A percentile compares a stretch with the other conserved stretches of the same genome.
phyloP scores from a whole-genome alignment of 2,329 filamentous ascomycete genomes.

The Ceratocystis variospora region DNA sequence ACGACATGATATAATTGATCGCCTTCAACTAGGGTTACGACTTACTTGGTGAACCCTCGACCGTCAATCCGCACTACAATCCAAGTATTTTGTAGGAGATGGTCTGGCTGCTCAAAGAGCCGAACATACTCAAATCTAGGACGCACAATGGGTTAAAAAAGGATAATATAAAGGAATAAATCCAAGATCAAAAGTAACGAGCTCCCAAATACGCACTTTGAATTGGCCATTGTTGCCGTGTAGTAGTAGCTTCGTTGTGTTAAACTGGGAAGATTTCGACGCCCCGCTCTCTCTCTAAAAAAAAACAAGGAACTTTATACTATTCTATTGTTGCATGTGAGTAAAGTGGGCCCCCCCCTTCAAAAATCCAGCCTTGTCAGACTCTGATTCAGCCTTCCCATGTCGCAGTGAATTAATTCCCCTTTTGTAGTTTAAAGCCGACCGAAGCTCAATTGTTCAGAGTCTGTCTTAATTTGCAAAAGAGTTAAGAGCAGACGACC shows the following conservation, averaged over 20 bases:
- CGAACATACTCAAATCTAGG: constrained; percentile 86
- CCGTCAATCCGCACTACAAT: constrained; percentile 90
- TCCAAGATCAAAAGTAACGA: neutral
- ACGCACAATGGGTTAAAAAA: neutral
- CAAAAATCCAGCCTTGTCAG: constrained; percentile 14
- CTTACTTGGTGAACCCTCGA: constrained; percentile 83
- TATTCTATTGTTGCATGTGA: constrained; percentile 7
- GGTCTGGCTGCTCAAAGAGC: constrained; percentile 69
- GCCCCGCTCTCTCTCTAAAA: constrained; percentile 3
- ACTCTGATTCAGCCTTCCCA: constrained; percentile 18
- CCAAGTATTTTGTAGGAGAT: constrained; percentile 81
- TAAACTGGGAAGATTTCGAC: neutral
- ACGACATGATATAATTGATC: neutral
- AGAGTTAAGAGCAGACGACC: neutral
- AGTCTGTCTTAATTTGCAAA: neutral
- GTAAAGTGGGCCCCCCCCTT: neutral
- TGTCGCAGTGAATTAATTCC: neutral
- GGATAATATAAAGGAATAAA: neutral
- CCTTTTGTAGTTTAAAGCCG: neutral
- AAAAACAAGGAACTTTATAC: neutral
- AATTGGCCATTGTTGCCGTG: constrained; percentile 37
- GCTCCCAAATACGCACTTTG: constrained; percentile 31
- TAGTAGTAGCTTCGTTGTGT: neutral
- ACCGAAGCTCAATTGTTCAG: neutral
- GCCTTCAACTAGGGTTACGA: neutral